phyloP scores from a whole-genome alignment of 352 stramenopile genomes.

The Phytophthora macrochlamydospora region DNA sequence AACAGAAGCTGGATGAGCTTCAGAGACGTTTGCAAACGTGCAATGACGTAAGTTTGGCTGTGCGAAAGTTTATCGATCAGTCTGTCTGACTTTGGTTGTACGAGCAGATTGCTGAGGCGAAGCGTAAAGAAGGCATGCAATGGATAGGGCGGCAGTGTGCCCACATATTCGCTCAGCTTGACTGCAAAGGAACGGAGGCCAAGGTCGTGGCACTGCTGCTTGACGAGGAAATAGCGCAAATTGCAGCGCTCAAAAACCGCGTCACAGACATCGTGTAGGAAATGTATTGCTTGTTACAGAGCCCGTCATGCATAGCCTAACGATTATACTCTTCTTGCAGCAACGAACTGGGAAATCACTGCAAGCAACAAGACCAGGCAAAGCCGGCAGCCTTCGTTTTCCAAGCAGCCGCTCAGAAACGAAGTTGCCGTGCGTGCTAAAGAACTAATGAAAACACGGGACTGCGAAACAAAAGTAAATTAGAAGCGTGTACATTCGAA shows the following conservation, averaged over 20 bases:
- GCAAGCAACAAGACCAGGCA: background rate
- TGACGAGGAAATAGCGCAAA: conserved; percentile 36
- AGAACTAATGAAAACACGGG: background rate
- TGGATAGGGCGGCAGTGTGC: conserved; percentile 66
- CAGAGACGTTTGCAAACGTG: conserved; percentile 18
- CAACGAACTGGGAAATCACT: conserved; percentile 3
- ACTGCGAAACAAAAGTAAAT: conserved; percentile 43
- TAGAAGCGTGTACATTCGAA: conserved; percentile 26
- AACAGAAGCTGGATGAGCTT: conserved; percentile 37
- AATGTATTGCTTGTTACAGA: no score
- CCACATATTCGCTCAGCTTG: conserved; percentile 64
- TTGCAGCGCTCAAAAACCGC: conserved; percentile 12
- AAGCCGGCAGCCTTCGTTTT: conserved; percentile 7
- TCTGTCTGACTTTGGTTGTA: background rate
- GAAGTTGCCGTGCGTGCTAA: background rate
- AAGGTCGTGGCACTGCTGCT: conserved; percentile 40
- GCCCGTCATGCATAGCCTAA: no score
- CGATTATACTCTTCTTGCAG: conserved; percentile 1
- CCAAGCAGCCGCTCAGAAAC: conserved; percentile 7
- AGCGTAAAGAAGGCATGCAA: conserved; percentile 51
- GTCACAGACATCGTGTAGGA: conserved; percentile 19
- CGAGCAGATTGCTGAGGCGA: conserved; percentile 38
- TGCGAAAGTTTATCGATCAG: conserved; percentile 2
- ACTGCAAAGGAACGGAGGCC: conserved; percentile 58
- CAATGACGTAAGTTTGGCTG: conserved; percentile 30